Base-by-base conservation (phyloP, 2,329 filamentous ascomycete genomes). In the Hymenoscyphus albidus region DNA sequence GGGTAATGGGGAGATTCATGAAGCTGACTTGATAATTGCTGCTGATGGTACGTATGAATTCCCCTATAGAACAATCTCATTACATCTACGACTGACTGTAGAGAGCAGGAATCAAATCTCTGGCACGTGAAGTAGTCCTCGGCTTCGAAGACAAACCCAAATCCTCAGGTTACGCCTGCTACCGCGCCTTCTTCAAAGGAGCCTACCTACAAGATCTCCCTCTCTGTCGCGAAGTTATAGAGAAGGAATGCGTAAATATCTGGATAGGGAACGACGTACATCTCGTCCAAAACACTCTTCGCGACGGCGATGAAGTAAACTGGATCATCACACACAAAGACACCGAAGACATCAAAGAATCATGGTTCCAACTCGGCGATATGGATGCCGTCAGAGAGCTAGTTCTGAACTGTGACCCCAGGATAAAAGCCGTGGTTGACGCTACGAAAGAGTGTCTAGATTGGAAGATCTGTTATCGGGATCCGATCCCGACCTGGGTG, bases 401-500 rank as follows among this genome's bases (percentile, higher is more conserved):
- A 14, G 74, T 77, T 1, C 66, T 68, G 55, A 73, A 75, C 60
- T 74, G 81, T 62, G 80, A 82, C 70, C 80, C 80, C 0, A 74
- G 76, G 22, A 80, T 83, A 56, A 76, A 76, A 22, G 78, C 78
- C 1, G 79, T 81, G 2, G 77, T 83, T n/a, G 73, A 76, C 38
- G 77, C 77, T 65, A 83, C 79, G 9, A 75, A 77, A 31, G 72
- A 74, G 2, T 79, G 80, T 27, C 76, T 85, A 1, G 81, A 83
- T 69, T 85, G 82, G 82, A 83, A 83, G 68, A 80, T 85, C 31
- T 81, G 82, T 56, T 84, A 82, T 65, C 78, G 82, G 51, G 81
- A 84, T 68, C 82, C 82, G 0, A 75, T 82, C 10, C 79, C 81
- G 0, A 80, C 77, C 0, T 85, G 83, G 83, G 77, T 84, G 0